Evolutionary conservation across 371 early-diverging fungal species (phyloP).

Genomic region (Mortierella sp.): DNA sequence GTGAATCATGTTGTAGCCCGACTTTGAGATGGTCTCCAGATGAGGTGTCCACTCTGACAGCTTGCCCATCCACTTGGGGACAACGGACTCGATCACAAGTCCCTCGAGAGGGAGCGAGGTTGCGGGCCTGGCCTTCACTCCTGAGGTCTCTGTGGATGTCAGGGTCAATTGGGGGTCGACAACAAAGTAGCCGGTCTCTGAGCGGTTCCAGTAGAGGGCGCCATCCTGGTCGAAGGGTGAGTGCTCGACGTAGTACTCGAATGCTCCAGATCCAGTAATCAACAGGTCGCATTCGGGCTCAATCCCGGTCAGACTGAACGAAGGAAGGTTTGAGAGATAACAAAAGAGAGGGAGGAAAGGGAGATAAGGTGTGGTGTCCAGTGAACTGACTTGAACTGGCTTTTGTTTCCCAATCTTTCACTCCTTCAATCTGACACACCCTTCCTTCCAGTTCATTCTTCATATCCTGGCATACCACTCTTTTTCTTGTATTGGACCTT

Average conservation of each 20-base stretch:
- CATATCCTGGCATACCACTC: not conserved
- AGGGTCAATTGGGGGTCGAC: constrained; percentile 88
- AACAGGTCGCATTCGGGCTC: constrained; percentile 82
- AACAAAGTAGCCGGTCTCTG: constrained; percentile 75
- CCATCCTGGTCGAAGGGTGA: constrained; percentile 43
- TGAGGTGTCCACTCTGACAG: constrained; percentile 83
- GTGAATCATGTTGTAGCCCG: constrained; percentile 97
- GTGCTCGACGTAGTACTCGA: constrained; percentile 89
- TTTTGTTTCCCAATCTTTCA: not conserved
- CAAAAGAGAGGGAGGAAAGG: not conserved
- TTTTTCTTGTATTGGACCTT: not conserved
- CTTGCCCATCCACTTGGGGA: constrained; percentile 96
- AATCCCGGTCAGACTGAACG: constrained; percentile 58
- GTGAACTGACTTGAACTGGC: not conserved
- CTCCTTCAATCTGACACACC: too few relatives aligned
- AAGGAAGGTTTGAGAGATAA: constrained; percentile 41
- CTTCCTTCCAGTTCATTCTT: not conserved
- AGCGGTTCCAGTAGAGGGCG: constrained; percentile 32
- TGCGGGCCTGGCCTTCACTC: not conserved
- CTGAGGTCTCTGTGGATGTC: constrained; percentile 4
- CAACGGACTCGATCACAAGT: constrained; percentile 86
- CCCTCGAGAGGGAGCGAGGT: constrained; percentile 80
- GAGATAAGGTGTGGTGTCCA: not conserved
- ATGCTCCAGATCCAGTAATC: constrained; percentile 83
- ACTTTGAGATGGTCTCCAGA: constrained; percentile 73